Percentiles rank a stretch among this genome's conserved stretches.
These are phyloP conservation scores for Irpex sp. DNA, from an alignment of 1,284 basidiomycete species.

Conservation along the genomic window DNA sequence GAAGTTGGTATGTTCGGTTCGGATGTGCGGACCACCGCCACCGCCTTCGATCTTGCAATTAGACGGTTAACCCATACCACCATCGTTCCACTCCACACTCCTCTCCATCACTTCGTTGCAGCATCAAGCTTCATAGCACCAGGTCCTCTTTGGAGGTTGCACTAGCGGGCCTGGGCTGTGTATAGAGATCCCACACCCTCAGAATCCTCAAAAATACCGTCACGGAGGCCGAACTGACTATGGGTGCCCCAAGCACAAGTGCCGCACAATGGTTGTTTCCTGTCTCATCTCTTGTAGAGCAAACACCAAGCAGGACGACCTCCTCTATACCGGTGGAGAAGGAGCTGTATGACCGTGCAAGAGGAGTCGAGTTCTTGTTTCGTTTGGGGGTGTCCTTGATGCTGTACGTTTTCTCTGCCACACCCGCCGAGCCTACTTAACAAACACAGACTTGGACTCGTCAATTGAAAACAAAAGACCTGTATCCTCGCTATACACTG, in stretches of 20 bases:
- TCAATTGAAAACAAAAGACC: conserved; percentile 43
- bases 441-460: conserved; percentile 14
- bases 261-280: conserved; percentile 69
- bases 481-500: conserved; percentile 76
- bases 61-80: neutral
- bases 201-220: neutral
- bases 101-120: neutral
- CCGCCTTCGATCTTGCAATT: neutral
- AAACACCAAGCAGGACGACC: conserved; percentile 48
- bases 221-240: neutral
- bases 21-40: neutral
- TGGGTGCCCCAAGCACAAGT: conserved; percentile 7
- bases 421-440: neutral
- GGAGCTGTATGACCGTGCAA: conserved; percentile 71
- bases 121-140: too few species aligned
- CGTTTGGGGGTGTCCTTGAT: conserved; percentile 70
- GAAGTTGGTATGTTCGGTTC: neutral
- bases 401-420: conserved; percentile 47
- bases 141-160: too few species aligned
- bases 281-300: conserved; percentile 43
- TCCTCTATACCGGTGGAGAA: conserved; percentile 55
- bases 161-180: too few species aligned
- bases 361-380: conserved; percentile 79
- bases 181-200: neutral
- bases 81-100: neutral